phyloP scores from a whole-genome alignment of 305 asterid species.

The Solanum chacoense region DNA sequence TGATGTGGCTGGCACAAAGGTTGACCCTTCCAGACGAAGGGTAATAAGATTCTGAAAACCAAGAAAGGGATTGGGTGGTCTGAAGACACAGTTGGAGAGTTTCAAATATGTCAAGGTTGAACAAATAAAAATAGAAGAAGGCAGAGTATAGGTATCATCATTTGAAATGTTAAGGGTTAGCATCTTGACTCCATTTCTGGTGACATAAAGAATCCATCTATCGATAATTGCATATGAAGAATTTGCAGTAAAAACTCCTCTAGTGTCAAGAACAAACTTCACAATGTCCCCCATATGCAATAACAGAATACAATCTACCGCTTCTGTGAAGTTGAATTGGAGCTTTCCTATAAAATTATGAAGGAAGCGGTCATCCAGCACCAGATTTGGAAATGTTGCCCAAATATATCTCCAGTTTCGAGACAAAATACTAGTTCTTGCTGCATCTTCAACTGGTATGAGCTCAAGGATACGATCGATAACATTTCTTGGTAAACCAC shows the following conservation, averaged over 20 bases:
- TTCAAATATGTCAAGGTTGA: background rate
- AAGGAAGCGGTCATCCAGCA: background rate
- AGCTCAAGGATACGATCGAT: background rate
- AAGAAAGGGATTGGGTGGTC: background rate
- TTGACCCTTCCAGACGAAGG: background rate
- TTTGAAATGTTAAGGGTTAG: slow-evolving; percentile 27
- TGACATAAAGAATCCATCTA: background rate
- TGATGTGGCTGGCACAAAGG: background rate
- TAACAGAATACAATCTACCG: background rate
- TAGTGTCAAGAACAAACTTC: background rate
- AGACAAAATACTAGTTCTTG: background rate
- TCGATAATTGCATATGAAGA: background rate
- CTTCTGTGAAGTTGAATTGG: background rate
- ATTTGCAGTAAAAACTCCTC: background rate
- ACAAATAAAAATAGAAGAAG: slow-evolving; percentile 16
- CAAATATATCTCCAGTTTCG: background rate
- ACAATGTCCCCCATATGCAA: slow-evolving; percentile 23
- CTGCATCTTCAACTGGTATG: background rate
- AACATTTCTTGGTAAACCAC: background rate
- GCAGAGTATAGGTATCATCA: slow-evolving; percentile 32
- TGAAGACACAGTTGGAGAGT: background rate
- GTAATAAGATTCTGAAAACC: background rate
- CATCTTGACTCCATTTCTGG: slow-evolving; percentile 21
- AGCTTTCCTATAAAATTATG: fast-evolving
- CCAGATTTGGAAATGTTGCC: background rate